Conservation (phyloP, 768 basidiomycete species). For the Megacollybia marginata region DNA sequence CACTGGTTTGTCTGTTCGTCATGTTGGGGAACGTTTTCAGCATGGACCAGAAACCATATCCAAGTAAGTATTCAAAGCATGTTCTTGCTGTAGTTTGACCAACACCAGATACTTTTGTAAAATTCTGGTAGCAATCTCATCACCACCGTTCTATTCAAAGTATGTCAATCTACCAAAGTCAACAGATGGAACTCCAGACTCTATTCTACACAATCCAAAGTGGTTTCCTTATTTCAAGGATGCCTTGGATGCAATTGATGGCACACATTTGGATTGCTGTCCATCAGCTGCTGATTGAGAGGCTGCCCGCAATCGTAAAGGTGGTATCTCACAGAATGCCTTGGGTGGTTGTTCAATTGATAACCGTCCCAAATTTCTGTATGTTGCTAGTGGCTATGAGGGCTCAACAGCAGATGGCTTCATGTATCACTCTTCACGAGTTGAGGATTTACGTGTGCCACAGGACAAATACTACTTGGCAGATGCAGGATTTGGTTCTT, state of each 20-base stretch:
- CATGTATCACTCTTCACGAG: constrained; percentile 6
- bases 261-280: constrained; percentile 8
- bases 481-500: too few species aligned
- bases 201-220: constrained; percentile 11
- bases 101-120: neutral
- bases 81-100: neutral
- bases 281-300: neutral
- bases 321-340: constrained; percentile 10
- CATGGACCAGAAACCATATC: constrained; percentile 10
- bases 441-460: neutral
- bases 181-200: constrained; percentile 3
- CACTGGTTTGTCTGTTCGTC: constrained; percentile 11
- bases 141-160: neutral
- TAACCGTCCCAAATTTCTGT: constrained; percentile 1
- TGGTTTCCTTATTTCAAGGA: constrained; percentile 14
- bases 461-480: too few species aligned
- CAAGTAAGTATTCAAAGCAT: neutral
- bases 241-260: neutral
- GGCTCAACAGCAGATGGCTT: constrained; percentile 4
- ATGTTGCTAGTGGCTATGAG: constrained; percentile 9
- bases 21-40: constrained; percentile 21
- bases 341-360: constrained; percentile 9
- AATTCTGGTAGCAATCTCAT: neutral
- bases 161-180: neutral
- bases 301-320: constrained; percentile 5